Percentiles rank a stretch among this genome's conserved stretches.
phyloP scores from a whole-genome alignment of 768 basidiomycete genomes.

The Epithele typhae region DNA sequence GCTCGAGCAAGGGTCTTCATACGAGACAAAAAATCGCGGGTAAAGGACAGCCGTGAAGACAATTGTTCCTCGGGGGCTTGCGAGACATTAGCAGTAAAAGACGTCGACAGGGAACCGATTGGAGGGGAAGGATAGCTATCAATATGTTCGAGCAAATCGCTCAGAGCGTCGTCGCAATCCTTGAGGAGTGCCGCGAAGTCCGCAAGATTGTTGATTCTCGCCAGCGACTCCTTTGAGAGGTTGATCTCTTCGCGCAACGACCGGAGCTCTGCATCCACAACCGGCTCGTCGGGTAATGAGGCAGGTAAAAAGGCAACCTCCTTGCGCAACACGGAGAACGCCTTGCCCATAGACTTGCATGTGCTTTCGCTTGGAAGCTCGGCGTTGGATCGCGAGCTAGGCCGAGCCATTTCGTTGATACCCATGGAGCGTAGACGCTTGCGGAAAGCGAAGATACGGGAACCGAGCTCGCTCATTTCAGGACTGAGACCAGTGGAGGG shows the following conservation, averaged over 20 bases:
- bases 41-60: constrained; percentile 58
- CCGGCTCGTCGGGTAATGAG: constrained; percentile 31
- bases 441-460: constrained; percentile 48
- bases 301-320: constrained; percentile 46
- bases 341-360: constrained; percentile 40
- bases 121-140: constrained; percentile 76
- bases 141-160: constrained; percentile 80
- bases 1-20: constrained; percentile 38
- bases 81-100: constrained; percentile 37
- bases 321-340: constrained; percentile 40
- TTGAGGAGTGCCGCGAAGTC: constrained; percentile 45
- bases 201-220: constrained; percentile 50
- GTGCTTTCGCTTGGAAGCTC: constrained; percentile 52
- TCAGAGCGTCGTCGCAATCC: constrained; percentile 69
- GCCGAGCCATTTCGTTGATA: constrained; percentile 50
- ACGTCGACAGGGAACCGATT: constrained; percentile 45
- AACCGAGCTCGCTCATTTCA: constrained; percentile 43
- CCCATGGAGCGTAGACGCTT: constrained; percentile 58
- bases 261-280: constrained; percentile 53
- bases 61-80: constrained; percentile 66
- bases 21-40: constrained; percentile 44
- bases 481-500: constrained; percentile 30
- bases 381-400: constrained; percentile 28
- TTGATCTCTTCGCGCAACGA: constrained; percentile 60
- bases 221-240: constrained; percentile 43